Conservation (phyloP, 2,329 filamentous ascomycete genomes). For the Hawksworthiomyces lignivorus region DNA sequence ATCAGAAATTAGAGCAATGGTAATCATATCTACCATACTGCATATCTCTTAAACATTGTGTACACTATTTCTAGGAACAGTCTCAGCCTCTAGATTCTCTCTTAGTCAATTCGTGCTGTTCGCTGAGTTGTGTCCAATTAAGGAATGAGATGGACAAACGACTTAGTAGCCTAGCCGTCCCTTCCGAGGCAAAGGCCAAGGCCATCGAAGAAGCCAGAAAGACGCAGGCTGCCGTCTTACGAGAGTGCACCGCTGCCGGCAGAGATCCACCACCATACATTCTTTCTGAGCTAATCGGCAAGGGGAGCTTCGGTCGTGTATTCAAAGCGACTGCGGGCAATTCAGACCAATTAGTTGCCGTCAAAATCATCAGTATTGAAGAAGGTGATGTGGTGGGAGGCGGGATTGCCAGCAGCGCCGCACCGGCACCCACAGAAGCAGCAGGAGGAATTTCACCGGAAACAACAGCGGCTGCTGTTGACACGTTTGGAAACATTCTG, state of each 20-base stretch:
- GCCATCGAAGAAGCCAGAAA: constrained; percentile 55
- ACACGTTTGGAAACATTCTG: constrained; percentile 60
- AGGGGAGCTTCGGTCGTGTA: constrained; percentile 58
- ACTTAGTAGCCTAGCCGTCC: neutral
- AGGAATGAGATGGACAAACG: constrained; percentile 1
- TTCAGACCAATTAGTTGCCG: constrained; percentile 43
- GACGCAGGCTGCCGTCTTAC: constrained; percentile 50
- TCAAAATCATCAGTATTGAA: constrained; percentile 78
- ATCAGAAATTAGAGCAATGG: no score
- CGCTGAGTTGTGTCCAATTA: no score
- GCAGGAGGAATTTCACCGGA: no score
- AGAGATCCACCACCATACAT: constrained; percentile 51
- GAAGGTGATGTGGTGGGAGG: constrained; percentile 51
- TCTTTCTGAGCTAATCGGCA: constrained; percentile 58
- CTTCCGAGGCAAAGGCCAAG: constrained; percentile 24
- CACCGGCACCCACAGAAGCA: no score
- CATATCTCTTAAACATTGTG: no score
- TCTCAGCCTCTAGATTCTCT: no score
- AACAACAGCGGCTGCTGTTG: constrained; percentile 48
- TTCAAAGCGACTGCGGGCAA: constrained; percentile 41
- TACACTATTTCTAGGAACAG: no score
- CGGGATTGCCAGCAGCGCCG: no score
- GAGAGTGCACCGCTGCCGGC: constrained; percentile 47
- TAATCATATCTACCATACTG: no score
- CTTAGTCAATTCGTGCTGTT: no score